These are phyloP conservation scores for Oropetium thomaeum DNA, from an alignment of 176 grass and related monocot genomes.

Conservation along the genomic window DNA sequence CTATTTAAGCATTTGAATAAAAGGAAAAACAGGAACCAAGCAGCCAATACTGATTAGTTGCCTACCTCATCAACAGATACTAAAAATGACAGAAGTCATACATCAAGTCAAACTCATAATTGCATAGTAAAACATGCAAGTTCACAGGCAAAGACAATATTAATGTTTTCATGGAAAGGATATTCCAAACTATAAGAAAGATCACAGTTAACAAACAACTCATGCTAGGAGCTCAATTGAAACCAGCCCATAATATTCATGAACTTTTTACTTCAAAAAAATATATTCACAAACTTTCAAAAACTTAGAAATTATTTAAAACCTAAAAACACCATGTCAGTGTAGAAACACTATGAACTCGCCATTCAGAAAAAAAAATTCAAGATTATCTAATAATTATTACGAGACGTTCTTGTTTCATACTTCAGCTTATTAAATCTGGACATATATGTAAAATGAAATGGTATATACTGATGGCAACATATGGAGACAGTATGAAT, in stretches of 20 bases:
- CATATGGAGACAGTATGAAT: neutral
- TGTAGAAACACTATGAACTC: neutral
- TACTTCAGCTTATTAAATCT: neutral
- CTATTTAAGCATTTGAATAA: conserved; percentile 11
- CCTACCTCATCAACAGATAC: conserved; percentile 12
- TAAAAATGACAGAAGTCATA: conserved; percentile 1
- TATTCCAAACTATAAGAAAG: neutral
- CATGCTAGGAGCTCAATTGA: neutral
- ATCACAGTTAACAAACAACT: neutral
- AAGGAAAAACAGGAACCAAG: conserved; percentile 11
- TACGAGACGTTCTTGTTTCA: neutral
- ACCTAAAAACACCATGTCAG: neutral
- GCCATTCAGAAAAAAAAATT: neutral
- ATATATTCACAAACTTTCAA: no score
- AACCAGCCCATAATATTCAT: neutral
- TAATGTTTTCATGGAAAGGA: neutral
- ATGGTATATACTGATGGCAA: neutral
- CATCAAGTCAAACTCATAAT: conserved; percentile 10
- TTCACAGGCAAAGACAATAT: neutral
- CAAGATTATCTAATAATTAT: neutral
- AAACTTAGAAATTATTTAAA: neutral
- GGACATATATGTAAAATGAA: neutral
- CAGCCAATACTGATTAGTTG: conserved; percentile 1
- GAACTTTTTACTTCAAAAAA: no score
- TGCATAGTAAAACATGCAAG: conserved; percentile 17